These are phyloP conservation scores for Plenodomus tracheiphilus DNA, from an alignment of 2,329 filamentous ascomycete species.

Conservation along the genomic window DNA sequence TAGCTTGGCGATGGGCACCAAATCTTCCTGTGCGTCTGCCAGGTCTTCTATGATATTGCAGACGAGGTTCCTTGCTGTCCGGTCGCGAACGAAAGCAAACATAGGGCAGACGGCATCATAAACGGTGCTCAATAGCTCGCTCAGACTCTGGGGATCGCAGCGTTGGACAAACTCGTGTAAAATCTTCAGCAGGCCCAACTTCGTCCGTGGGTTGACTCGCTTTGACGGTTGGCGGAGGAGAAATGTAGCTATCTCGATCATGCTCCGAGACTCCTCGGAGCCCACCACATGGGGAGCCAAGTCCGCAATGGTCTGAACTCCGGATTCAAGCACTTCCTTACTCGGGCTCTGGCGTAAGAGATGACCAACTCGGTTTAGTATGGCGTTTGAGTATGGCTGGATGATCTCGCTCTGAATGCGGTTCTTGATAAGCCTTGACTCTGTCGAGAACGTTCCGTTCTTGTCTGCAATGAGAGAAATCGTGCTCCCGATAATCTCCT, in stretches of 20 bases:
- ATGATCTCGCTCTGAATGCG: conserved; percentile 51
- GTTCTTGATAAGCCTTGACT: conserved; percentile 61
- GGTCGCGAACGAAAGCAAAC: conserved; percentile 89
- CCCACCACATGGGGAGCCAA: conserved; percentile 55
- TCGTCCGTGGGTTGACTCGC: conserved; percentile 79
- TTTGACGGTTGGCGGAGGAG: conserved; percentile 83
- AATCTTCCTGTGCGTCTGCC: conserved; percentile 63
- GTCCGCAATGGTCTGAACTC: conserved; percentile 77
- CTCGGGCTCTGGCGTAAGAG: conserved; percentile 63
- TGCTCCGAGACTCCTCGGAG: conserved; percentile 67
- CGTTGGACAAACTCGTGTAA: conserved; percentile 78
- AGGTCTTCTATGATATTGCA: conserved; percentile 74
- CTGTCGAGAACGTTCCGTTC: conserved; percentile 23
- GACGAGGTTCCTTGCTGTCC: conserved; percentile 72
- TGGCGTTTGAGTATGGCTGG: conserved; percentile 67
- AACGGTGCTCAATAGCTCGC: conserved; percentile 64
- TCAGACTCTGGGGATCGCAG: conserved; percentile 60
- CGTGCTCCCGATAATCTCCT: conserved; percentile 65
- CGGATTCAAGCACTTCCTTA: conserved; percentile 76
- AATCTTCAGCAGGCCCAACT: conserved; percentile 77
- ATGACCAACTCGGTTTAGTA: conserved; percentile 60
- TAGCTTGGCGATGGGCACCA: conserved; percentile 67
- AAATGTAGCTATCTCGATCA: conserved; percentile 79
- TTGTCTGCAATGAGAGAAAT: conserved; percentile 22
- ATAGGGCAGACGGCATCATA: conserved; percentile 77